These are phyloP conservation scores for Adansonia madagascariensis DNA, from an alignment of 441 rosid genomes.

Conservation along the genomic window DNA sequence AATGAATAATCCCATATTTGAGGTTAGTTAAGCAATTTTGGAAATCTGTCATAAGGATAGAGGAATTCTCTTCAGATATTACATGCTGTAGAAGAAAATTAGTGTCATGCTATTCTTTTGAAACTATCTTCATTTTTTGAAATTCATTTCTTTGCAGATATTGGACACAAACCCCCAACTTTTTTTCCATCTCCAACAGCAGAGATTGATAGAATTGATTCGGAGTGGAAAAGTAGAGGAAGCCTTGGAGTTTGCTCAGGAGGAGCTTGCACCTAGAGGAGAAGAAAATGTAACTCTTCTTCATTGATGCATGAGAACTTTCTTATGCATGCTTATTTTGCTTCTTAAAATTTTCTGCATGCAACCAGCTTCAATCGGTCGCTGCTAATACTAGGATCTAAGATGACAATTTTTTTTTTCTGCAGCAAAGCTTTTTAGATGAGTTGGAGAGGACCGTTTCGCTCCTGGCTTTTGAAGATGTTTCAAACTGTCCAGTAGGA, in stretches of 20 bases:
- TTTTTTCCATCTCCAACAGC: constrained; percentile 98
- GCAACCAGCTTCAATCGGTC: not conserved
- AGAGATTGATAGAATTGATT: constrained; percentile 89
- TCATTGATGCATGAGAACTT: constrained; percentile 18
- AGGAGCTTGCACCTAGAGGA: constrained; percentile 96
- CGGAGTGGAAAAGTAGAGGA: constrained; percentile 88
- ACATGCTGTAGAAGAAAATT: not conserved
- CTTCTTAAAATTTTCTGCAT: constrained; percentile 11
- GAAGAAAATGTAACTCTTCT: constrained; percentile 65
- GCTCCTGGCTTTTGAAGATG: constrained; percentile 85
- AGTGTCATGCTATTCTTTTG: not conserved
- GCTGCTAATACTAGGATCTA: constrained; percentile 9
- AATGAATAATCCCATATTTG: not conserved
- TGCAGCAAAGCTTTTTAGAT: constrained; percentile 83
- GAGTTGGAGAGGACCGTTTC: constrained; percentile 95
- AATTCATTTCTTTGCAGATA: constrained; percentile 40
- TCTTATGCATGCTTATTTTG: constrained; percentile 27
- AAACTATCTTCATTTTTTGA: not conserved
- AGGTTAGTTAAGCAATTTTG: not conserved
- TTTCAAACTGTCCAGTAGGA: constrained; percentile 78
- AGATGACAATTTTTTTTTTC: constrained; percentile 11
- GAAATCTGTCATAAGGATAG: not conserved
- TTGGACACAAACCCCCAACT: constrained; percentile 92
- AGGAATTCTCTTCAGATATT: not conserved
- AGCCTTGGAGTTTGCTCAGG: constrained; percentile 97